Evolutionary conservation across 2,329 filamentous ascomycete species (phyloP).

Genomic region (Diaporthe batatas): DNA sequence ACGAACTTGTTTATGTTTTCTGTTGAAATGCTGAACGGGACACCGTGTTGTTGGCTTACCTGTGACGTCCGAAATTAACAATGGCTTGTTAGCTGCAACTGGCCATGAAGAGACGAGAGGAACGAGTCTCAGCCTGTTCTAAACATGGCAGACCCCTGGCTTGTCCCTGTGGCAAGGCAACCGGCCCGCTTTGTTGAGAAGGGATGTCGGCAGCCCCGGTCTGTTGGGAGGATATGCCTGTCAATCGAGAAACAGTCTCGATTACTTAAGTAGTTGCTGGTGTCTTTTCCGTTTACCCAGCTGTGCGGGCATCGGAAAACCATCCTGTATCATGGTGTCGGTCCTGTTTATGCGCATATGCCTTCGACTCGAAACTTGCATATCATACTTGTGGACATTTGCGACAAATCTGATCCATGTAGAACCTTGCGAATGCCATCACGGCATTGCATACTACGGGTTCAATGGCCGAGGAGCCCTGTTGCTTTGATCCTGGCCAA

Average conservation of each 20-base stretch:
- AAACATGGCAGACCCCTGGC: neutral
- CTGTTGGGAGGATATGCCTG: neutral
- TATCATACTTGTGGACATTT: neutral
- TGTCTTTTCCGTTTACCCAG: neutral
- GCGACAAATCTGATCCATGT: neutral
- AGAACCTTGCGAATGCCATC: neutral
- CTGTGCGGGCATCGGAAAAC: neutral
- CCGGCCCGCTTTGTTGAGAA: neutral
- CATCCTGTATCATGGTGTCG: neutral
- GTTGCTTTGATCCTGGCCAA: neutral
- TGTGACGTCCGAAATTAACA: neutral
- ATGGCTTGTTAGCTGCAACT: neutral
- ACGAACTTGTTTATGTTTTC: too few relatives aligned
- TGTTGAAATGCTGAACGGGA: too few relatives aligned
- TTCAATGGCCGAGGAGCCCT: neutral
- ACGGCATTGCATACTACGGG: neutral
- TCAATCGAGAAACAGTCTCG: neutral
- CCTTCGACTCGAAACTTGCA: neutral
- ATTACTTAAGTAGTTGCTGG: neutral
- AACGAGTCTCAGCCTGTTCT: neutral
- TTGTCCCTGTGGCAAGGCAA: neutral
- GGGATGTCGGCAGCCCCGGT: neutral
- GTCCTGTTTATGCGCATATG: neutral
- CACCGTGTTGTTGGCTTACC: too few relatives aligned
- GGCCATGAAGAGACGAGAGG: neutral